Evolutionary conservation across 2,329 filamentous ascomycete species (phyloP), one percentile per base, ranked within the genome.

Genomic region (Cladosporium sp.): DNA sequence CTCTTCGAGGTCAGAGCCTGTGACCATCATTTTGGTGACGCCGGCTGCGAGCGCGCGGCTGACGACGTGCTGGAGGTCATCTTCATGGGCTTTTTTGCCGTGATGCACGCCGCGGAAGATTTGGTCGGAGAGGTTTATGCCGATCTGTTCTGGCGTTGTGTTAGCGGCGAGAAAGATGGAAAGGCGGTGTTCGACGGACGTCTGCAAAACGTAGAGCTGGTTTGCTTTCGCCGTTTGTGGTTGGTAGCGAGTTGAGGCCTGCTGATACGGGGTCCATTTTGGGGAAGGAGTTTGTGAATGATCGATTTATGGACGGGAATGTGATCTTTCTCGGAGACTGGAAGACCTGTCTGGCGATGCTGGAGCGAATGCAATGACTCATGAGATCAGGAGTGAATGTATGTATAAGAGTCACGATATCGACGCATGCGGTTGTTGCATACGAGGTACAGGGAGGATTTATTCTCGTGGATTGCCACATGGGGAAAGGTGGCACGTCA

Each of bases 111-210:
- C 95, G 56, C 87, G 86, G 78, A 94, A 99, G 67, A 97, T 92
- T 62, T 91, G 91, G 75, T 99, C 95, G 62, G 93, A 91, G 64
- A 99, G 86, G 78, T 99, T 99, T 83, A 99, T 97, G 66, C 94
- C 95, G 74, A 99, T 86, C 86, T 90, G 71, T 14, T 23, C 31
- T 69, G 33, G 59, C 64, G 7, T 65, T 66, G 46, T 40, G 49
- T 64, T 59, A 70, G 67, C 44, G 23, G 40, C 33, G 59, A n/a
- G 59, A 56, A 56, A 61, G 59, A 65, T 59, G 7, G 8, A 53
- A 10, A 21, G 40, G 10, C 6, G 18, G n/a, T 23, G 18, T 3
- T 71, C 69, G 66, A 80, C 80, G 73, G 71, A 82, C 80, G 78
- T 82, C 80, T 64, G 79, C 76, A 67, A 80, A 82, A 70, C 73